Evolutionary conservation across 2,329 filamentous ascomycete species (phyloP), one percentile per base, ranked within the genome.

Genomic region (Colletotrichum ledebouriae): DNA sequence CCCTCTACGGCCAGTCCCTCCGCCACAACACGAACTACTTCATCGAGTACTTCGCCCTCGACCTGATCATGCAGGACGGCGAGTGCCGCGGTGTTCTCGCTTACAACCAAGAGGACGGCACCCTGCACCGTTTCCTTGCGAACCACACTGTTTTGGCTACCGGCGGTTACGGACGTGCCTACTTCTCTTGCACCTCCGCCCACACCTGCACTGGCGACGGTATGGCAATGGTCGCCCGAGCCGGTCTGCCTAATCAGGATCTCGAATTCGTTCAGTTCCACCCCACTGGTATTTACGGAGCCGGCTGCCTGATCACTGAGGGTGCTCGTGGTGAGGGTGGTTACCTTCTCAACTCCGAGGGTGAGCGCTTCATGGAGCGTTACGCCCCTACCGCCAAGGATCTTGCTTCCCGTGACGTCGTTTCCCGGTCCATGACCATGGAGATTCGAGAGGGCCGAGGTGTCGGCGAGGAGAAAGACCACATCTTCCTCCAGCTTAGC

Each of bases 201-300:
- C 96, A 99, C 85, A 98, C 96, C 72, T 98, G 95, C 83, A 99
- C 96, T 71, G 96, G 96, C 88, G 96, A 99, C 79, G 96, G 96
- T 80, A 98, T 97, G 93, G 96, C 96, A 74, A 98, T 99, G 96
- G 95, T 98, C 77, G 93, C 95, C 75, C 94, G 96, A 85, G 96
- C 96, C 71, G 96, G 96, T 81, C 91, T 99, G 46, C 95, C 96
- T 76, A 97, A 97, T 88, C 96, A 99, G 86, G 96, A 99, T 91
- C 88, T 98, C 72, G 96, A 99, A 82, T 99, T 99, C 83, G 96
- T 99, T 71, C 95, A 99, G 84, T 99, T 99, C 89, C 95, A 99
- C 82, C 95, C 95, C 64, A 98, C 95, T 73, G 95, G 95, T 89
- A 98, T 99, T 84, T 99, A 99, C 82, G 96, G 96, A 77, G 96